These are phyloP conservation scores for Cladosporium sp. DNA, from an alignment of 2,329 filamentous ascomycete species.

Conservation along the genomic window DNA sequence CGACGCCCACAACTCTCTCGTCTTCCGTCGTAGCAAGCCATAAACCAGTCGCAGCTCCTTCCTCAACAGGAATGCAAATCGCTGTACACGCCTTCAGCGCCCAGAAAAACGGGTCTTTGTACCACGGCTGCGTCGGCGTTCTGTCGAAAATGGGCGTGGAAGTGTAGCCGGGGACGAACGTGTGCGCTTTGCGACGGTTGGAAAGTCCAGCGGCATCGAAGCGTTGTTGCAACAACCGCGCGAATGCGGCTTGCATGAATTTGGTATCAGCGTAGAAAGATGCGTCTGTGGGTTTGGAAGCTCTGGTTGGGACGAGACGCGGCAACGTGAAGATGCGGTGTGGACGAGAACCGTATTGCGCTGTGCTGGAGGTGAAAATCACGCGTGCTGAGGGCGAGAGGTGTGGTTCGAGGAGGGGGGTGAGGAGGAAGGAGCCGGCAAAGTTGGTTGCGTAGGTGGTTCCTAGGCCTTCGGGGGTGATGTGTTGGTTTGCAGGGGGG, in stretches of 20 bases:
- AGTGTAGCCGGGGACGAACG: slow-evolving; percentile 23
- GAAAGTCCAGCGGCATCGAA: slow-evolving; percentile 15
- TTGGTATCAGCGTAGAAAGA: slow-evolving; percentile 22
- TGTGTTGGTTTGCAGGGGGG: slow-evolving; percentile 7
- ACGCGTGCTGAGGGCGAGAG: slow-evolving; percentile 23
- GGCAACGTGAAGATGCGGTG: slow-evolving; percentile 1
- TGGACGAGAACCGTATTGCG: slow-evolving; percentile 19
- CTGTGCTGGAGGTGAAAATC: slow-evolving; percentile 24
- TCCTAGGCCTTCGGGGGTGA: slow-evolving; percentile 25
- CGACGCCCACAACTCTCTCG: slow-evolving; percentile 6
- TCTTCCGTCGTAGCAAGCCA: slow-evolving; percentile 22
- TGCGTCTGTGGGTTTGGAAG: not conserved
- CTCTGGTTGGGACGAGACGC: not conserved
- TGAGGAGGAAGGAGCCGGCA: slow-evolving; percentile 27
- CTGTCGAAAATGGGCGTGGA: slow-evolving; percentile 22
- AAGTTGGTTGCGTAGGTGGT: slow-evolving; percentile 27
- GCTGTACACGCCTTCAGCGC: slow-evolving; percentile 15
- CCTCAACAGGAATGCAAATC: slow-evolving; percentile 19
- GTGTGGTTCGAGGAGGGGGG: slow-evolving; percentile 23
- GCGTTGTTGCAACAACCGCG: slow-evolving; percentile 17
- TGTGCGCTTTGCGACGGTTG: slow-evolving; percentile 12
- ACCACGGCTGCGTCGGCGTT: slow-evolving; percentile 11
- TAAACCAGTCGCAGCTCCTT: slow-evolving; percentile 24
- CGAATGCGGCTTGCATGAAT: slow-evolving; percentile 22
- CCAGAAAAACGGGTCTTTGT: slow-evolving; percentile 18